Evolutionary conservation across 73 alveolate genomes (phyloP).

Genomic region (Tetrahymena elliotti): DNA sequence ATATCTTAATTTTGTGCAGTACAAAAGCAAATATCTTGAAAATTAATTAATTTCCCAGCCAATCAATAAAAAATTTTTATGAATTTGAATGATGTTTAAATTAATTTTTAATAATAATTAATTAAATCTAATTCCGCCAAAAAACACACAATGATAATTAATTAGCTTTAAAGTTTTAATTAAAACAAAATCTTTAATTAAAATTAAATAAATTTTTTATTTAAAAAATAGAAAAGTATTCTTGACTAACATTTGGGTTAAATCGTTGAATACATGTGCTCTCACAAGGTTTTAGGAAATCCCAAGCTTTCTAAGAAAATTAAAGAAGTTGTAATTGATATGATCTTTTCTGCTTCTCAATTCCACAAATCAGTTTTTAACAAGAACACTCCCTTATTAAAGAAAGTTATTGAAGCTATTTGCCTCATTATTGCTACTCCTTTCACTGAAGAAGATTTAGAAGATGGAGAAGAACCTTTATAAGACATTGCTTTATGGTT

Average conservation of each 20-base stretch:
- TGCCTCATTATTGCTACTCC: constrained; percentile 28
- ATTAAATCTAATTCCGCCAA: background rate
- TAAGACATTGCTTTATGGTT: constrained; percentile 36
- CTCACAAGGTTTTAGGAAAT: background rate
- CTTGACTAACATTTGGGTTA: background rate
- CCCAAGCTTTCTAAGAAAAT: background rate
- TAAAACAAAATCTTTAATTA: background rate
- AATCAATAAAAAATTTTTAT: background rate
- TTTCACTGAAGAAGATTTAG: constrained; percentile 15
- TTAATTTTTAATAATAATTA: no score
- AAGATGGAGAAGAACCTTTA: constrained; percentile 24
- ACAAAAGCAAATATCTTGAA: no score
- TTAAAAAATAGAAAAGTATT: background rate
- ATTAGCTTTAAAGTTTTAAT: background rate
- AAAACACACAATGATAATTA: background rate
- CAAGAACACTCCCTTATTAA: constrained; percentile 10
- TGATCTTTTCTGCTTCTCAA: background rate
- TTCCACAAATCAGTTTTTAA: constrained; percentile 16
- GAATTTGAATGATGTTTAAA: no score
- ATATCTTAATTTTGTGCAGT: background rate
- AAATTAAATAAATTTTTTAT: background rate
- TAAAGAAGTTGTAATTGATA: background rate
- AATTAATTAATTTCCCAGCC: background rate
- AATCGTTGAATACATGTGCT: background rate
- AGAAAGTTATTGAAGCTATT: constrained; percentile 23